Conservation (phyloP, 331 rosid genomes). For the Ulmus americana region DNA sequence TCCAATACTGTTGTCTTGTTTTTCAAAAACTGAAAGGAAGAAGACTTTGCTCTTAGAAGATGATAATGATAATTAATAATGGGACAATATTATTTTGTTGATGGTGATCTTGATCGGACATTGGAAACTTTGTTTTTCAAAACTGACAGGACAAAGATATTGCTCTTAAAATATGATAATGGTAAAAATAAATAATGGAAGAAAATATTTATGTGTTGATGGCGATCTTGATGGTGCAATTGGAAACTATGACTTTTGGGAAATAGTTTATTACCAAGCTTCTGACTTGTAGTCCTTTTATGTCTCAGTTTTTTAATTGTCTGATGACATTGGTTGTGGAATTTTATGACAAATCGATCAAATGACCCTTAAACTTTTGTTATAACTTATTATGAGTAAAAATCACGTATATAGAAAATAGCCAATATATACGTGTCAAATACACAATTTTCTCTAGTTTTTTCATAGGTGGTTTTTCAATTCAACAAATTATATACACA, state of each 20-base stretch:
- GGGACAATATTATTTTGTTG: no score
- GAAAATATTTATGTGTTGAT: no score
- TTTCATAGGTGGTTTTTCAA: conserved; percentile 17
- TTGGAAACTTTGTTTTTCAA: conserved; percentile 7
- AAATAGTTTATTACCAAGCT: no score
- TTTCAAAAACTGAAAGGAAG: conserved; percentile 6
- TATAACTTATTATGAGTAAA: no score
- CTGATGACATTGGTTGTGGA: no score
- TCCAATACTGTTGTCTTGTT: background rate
- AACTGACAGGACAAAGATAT: conserved; percentile 5
- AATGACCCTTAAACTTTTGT: no score
- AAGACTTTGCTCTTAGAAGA: background rate
- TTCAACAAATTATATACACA: conserved; percentile 9
- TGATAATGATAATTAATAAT: background rate
- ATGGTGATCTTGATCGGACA: conserved; percentile 6
- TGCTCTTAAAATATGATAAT: background rate
- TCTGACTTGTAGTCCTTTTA: no score
- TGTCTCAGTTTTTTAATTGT: no score
- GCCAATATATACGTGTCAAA: no score
- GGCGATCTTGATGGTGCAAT: background rate
- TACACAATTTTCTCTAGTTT: background rate
- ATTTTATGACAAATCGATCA: no score
- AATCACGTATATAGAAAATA: no score
- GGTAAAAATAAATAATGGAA: no score
- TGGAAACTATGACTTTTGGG: background rate